Base-by-base conservation (phyloP, 2,329 filamentous ascomycete genomes). In the Lachnellula hyalina region DNA sequence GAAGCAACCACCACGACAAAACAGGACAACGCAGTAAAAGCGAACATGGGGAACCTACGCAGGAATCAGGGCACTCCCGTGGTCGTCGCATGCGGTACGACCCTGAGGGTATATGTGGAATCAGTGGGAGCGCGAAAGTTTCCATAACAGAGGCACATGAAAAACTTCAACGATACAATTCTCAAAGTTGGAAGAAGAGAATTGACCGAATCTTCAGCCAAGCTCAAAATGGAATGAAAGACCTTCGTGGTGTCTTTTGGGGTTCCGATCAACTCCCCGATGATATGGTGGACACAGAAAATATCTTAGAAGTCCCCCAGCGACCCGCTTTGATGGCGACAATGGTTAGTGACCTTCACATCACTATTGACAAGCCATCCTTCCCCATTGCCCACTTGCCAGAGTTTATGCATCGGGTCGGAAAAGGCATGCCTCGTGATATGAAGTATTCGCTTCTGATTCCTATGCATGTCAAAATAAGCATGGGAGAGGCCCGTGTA, bases 381-480 rank as follows among this genome's bases (percentile, higher is more conserved):
- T 99, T 99, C 68, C 87, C 91, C 0, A 75, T 96, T 56, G 78
- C 83, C 2, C 85, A 96, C 12, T 83, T 93, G 52, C 89, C 93
- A 0, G 82, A 87, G 15, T 99, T 96, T 68, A 75, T 99, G 25
- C 82, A 96, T 67, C 83, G 84, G 47, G 86, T 97, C 55, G 94
- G 94, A n/a, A 99, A 99, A 73, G 94, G 94, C 1, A 95, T 99
- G 84, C 94, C 94, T 1, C 79, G 84, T 59, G 86, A 95, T 65
- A 99, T 91, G 82, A 78, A 93, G 66, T 99, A 97, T 69, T 85
- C 90, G 9, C 77, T 99, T 19, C 79, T 99, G 17, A 77, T 99
- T 11, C 95, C 94, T 0, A 90, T 96, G 85, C 89, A 88, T 70
- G 79, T 99, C 2, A 85, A 90, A 61, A 80, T 99, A 59, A 89